phyloP scores from a whole-genome alignment of 2,329 filamentous ascomycete genomes.

The Amphichorda felina region DNA sequence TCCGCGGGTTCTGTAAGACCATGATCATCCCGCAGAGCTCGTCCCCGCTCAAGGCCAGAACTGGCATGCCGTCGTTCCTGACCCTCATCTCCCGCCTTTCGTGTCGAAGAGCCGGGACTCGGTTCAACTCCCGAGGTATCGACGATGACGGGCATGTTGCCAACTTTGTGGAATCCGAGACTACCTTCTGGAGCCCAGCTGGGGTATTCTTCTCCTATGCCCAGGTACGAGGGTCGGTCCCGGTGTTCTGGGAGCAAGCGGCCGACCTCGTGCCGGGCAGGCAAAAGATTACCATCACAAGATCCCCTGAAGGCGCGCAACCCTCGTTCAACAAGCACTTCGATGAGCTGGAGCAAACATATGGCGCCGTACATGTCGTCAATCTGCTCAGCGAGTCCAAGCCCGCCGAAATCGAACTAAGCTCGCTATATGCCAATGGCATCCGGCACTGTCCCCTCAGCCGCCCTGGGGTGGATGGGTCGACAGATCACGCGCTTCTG shows the following conservation, averaged over 20 bases:
- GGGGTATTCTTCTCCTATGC: constrained; percentile 82
- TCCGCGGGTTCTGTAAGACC: constrained; percentile 82
- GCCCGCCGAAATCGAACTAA: constrained; percentile 74
- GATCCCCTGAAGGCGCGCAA: constrained; percentile 82
- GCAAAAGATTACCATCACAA: constrained; percentile 85
- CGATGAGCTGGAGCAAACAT: constrained; percentile 70
- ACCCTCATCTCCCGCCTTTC: constrained; percentile 89
- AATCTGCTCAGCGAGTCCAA: constrained; percentile 91
- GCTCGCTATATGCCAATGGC: constrained; percentile 66
- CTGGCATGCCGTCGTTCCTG: constrained; percentile 69
- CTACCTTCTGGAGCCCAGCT: constrained; percentile 74
- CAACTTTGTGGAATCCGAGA: constrained; percentile 98
- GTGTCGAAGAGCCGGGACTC: constrained; percentile 79
- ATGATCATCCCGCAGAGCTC: constrained; percentile 70
- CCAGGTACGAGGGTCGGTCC: constrained; percentile 85
- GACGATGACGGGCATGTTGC: constrained; percentile 96
- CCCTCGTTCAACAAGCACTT: constrained; percentile 96
- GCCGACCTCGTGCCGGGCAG: constrained; percentile 80
- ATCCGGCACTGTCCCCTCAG: constrained; percentile 65
- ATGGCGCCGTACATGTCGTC: constrained; percentile 84
- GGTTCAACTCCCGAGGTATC: constrained; percentile 95
- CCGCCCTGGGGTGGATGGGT: constrained; percentile 38
- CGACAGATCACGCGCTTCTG: constrained; percentile 60
- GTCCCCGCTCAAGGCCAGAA: constrained; percentile 55
- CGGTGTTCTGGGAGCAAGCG: constrained; percentile 93